Evolutionary conservation across 352 stramenopile species (phyloP), one percentile per base, ranked within the genome.

Genomic region (Globisporangium solare): DNA sequence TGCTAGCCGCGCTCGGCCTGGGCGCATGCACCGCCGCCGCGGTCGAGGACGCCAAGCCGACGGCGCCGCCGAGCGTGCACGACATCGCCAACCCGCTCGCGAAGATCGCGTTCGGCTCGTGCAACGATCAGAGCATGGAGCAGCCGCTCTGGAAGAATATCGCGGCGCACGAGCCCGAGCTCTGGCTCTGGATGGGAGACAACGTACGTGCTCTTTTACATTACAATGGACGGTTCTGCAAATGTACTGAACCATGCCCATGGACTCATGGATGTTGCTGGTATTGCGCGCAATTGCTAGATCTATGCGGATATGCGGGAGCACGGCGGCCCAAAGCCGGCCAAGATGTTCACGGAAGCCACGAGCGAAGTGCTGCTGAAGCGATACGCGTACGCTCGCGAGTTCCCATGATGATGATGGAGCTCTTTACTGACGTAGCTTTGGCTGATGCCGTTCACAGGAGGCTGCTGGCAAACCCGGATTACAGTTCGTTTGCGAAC

Each of bases 161-260:
- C 49, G 63, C 66, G 11, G 62, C 61, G 3, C 70, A 89, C 43
- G 49, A 86, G 12, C 79, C 82, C 1, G 76, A 95, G 27, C 66
- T 93, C 13, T 95, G 81, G 81, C 31, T 95, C 60, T 95, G 85
- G 85, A 89, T 95, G 78, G 85, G 85, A 62, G 85, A 95, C 69
- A 94, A 92, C 48, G 83, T 94, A 53, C 56, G 61, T 64, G 8
- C 10, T 43, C 17, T 42, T 42, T 2, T 17, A 18, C 32, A 17
- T 50, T 37, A 27, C 5, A 5, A 27, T 27, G 24, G 24, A 5
- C 2, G 24, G 24, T 27, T 27, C 2, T 27, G 24, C 24, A 5
- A 27, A 27, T 21, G 35, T 27, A 31, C 20, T 6, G 54, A 14
- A 56, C 27, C 35, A 10, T 7, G 27, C 15, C 2, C 22, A 17